Conservation (phyloP, 176 grass and related monocot genomes). For the Bonia amplexicaulis region DNA sequence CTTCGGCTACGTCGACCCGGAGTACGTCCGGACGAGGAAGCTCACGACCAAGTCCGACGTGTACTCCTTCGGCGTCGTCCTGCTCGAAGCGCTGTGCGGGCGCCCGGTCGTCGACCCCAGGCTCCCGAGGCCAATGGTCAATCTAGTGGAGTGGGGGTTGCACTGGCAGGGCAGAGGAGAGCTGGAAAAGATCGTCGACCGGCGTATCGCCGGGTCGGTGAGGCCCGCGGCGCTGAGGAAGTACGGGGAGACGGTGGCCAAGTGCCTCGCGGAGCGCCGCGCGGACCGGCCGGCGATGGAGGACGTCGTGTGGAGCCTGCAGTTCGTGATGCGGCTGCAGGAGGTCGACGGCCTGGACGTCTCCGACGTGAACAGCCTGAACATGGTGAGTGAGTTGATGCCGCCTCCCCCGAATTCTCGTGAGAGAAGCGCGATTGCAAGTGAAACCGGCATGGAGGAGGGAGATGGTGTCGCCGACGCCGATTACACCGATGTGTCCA, state of each 20-base stretch:
- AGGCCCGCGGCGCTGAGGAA: slow-evolving; percentile 20
- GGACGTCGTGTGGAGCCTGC: slow-evolving; percentile 50
- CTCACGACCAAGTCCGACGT: slow-evolving; percentile 42
- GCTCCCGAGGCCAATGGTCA: slow-evolving; percentile 15
- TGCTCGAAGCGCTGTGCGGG: slow-evolving; percentile 42
- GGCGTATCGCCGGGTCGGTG: slow-evolving; percentile 5
- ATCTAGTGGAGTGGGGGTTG: slow-evolving; percentile 32
- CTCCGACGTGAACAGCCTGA: slow-evolving; percentile 37
- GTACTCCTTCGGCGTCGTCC: slow-evolving; percentile 40
- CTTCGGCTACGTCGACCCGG: slow-evolving; percentile 34
- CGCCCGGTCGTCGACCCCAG: slow-evolving; percentile 27
- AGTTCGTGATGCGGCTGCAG: slow-evolving; percentile 42
- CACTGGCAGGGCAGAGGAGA: slow-evolving; percentile 31
- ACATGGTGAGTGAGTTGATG: neutral
- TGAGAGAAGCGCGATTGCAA: neutral
- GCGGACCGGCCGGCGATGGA: slow-evolving; percentile 35
- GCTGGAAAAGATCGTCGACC: slow-evolving; percentile 35
- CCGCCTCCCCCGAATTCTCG: neutral
- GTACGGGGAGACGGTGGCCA: slow-evolving; percentile 35
- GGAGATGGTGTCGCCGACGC: neutral
- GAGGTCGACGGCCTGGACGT: neutral
- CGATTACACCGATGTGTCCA: slow-evolving; percentile 22
- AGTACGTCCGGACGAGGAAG: slow-evolving; percentile 29
- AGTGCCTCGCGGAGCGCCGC: slow-evolving; percentile 24
- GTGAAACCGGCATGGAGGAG: neutral